These are phyloP conservation scores for Coemansia sp. DNA, from an alignment of 192 early-diverging fungal genomes.

Conservation along the genomic window DNA sequence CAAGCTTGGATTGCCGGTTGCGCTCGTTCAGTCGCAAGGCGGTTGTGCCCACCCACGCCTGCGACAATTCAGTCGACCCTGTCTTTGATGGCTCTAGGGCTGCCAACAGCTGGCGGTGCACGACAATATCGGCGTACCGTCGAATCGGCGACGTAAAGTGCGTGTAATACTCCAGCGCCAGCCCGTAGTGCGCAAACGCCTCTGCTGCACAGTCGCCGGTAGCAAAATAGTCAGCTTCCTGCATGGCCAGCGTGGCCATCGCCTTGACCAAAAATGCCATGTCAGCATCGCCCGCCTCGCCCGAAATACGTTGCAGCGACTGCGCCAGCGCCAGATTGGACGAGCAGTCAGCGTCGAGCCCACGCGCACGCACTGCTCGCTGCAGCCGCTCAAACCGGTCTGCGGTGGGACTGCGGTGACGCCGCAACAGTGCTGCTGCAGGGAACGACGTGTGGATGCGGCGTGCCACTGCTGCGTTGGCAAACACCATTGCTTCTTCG, in stretches of 20 bases:
- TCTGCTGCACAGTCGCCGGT: conserved; percentile 50
- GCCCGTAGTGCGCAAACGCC: conserved; percentile 68
- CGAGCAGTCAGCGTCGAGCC: conserved; percentile 62
- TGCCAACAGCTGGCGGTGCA: conserved; percentile 67
- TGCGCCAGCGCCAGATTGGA: conserved; percentile 63
- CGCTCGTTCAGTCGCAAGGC: conserved; percentile 64
- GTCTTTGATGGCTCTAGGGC: conserved; percentile 23
- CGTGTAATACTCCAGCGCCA: conserved; percentile 75
- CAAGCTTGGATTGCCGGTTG: conserved; percentile 71
- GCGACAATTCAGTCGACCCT: neutral
- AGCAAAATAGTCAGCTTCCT: conserved; percentile 71
- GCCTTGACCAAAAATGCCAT: conserved; percentile 63
- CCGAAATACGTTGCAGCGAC: conserved; percentile 56
- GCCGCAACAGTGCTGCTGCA: conserved; percentile 63
- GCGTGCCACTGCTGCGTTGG: conserved; percentile 67
- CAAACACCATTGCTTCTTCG: conserved; percentile 80
- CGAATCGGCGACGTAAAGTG: conserved; percentile 83
- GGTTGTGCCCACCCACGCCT: conserved; percentile 33
- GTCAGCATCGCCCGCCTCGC: conserved; percentile 53
- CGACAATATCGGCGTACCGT: conserved; percentile 78
- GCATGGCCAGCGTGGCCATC: conserved; percentile 77
- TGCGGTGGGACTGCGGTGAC: conserved; percentile 63
- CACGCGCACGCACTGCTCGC: conserved; percentile 59
- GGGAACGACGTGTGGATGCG: conserved; percentile 58
- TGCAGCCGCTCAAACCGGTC: conserved; percentile 63